Evolutionary conservation across 2,329 filamentous ascomycete genomes (phyloP).

Genomic region (Pezicula radicicola): DNA sequence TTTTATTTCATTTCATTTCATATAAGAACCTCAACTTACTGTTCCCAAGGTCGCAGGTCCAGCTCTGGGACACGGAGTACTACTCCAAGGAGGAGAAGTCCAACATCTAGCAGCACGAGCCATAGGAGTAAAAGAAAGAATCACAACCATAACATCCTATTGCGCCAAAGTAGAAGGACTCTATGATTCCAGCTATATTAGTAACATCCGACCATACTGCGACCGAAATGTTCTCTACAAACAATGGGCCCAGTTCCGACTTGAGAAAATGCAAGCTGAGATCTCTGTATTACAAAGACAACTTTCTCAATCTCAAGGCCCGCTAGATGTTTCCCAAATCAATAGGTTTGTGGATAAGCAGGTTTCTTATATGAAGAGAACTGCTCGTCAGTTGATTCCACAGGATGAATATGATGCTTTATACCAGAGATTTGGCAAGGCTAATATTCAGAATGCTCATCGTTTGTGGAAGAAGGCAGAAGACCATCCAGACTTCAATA

Average conservation of each 20-base stretch:
- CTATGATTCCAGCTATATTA: conserved; percentile 20
- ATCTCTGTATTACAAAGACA: not conserved
- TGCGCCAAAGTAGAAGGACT: conserved; percentile 23
- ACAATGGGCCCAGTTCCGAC: conserved; percentile 19
- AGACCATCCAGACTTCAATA: not conserved
- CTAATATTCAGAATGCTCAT: not conserved
- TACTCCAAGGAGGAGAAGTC: conserved; percentile 38
- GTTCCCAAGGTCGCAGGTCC: conserved; percentile 15
- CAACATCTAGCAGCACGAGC: conserved; percentile 33
- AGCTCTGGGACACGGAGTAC: conserved; percentile 29
- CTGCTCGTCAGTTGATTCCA: conserved; percentile 4
- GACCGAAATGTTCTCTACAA: conserved; percentile 16
- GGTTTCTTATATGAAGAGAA: conserved; percentile 4
- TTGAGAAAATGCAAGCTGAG: conserved; percentile 14
- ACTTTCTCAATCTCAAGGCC: not conserved
- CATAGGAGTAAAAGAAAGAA: conserved; percentile 31
- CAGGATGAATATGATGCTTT: not conserved
- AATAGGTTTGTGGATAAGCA: conserved; percentile 1
- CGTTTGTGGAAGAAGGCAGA: conserved; percentile 1
- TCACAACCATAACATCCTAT: conserved; percentile 37
- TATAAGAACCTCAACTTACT: not conserved
- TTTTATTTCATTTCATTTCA: not conserved
- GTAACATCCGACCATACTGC: conserved; percentile 19
- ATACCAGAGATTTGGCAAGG: not conserved
- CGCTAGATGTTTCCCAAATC: not conserved